These are phyloP conservation scores for Cubamyces lactineus DNA, from an alignment of 768 basidiomycete species.

Conservation along the genomic window DNA sequence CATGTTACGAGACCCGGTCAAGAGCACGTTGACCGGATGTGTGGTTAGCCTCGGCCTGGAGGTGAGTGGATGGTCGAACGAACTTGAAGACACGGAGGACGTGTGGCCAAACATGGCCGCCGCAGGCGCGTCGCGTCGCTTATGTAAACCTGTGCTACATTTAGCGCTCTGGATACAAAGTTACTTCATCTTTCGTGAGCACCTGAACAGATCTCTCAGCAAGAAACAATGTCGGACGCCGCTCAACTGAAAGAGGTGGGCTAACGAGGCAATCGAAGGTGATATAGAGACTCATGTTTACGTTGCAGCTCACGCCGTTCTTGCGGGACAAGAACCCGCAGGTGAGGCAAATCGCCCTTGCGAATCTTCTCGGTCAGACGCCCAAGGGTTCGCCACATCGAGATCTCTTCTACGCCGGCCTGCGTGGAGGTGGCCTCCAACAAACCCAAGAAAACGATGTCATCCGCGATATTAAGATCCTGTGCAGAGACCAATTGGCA, in stretches of 20 bases:
- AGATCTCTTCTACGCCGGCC: slow-evolving; percentile 70
- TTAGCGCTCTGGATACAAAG: slow-evolving; percentile 7
- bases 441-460: slow-evolving; percentile 64
- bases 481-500: slow-evolving; percentile 90
- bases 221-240: slow-evolving; percentile 36
- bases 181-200: slow-evolving; percentile 21
- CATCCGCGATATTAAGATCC: slow-evolving; percentile 78
- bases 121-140: slow-evolving; percentile 3
- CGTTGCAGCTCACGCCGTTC: slow-evolving; percentile 74
- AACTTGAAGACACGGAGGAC: slow-evolving; percentile 2
- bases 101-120: slow-evolving; percentile 18
- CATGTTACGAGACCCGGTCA: too few relatives aligned
- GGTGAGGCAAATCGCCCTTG: slow-evolving; percentile 84
- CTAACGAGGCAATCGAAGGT: background rate
- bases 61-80: background rate
- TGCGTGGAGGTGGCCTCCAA: slow-evolving; percentile 59
- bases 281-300: background rate
- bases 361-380: slow-evolving; percentile 82
- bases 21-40: background rate
- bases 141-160: slow-evolving; percentile 23
- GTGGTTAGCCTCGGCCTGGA: background rate
- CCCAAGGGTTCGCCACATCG: slow-evolving; percentile 70
- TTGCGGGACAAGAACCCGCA: slow-evolving; percentile 85
- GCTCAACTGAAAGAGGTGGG: slow-evolving; percentile 45
- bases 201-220: slow-evolving; percentile 11